phyloP scores from a whole-genome alignment of 768 basidiomycete species.

The Suillus paluster region DNA sequence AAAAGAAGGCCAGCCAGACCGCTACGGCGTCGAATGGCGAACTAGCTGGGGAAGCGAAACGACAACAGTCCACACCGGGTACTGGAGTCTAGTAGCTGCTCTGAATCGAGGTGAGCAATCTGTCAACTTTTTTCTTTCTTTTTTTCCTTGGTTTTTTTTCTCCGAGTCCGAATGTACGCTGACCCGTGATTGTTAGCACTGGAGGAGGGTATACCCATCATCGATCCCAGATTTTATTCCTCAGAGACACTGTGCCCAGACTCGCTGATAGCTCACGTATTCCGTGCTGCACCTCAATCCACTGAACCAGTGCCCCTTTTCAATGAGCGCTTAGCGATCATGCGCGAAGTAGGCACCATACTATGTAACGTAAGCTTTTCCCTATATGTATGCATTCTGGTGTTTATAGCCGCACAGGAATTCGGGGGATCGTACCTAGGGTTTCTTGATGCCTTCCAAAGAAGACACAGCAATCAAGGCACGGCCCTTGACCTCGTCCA shows the following conservation, averaged over 20 bases:
- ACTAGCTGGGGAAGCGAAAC: constrained; percentile 61
- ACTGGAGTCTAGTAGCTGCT: constrained; percentile 86
- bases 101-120: constrained; percentile 69
- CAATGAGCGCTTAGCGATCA: constrained; percentile 68
- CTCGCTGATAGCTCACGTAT: constrained; percentile 66
- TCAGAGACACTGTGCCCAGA: constrained; percentile 74
- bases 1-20: constrained; percentile 54
- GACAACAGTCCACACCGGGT: constrained; percentile 72
- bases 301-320: constrained; percentile 73
- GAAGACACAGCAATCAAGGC: constrained; percentile 53
- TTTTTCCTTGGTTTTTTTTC: no score
- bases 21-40: constrained; percentile 83
- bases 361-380: constrained; percentile 62
- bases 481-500: constrained; percentile 76
- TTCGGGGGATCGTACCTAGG: constrained; percentile 74
- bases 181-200: constrained; percentile 52
- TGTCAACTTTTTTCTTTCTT: background rate
- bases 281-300: constrained; percentile 61
- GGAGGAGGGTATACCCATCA: constrained; percentile 77
- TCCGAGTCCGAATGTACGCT: background rate
- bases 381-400: background rate
- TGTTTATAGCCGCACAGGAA: constrained; percentile 41
- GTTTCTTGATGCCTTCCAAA: constrained; percentile 66
- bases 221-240: constrained; percentile 78
- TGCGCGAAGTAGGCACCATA: constrained; percentile 78